phyloP scores from a whole-genome alignment of 75 land plant genomes.

The Pinus albicaulis region DNA sequence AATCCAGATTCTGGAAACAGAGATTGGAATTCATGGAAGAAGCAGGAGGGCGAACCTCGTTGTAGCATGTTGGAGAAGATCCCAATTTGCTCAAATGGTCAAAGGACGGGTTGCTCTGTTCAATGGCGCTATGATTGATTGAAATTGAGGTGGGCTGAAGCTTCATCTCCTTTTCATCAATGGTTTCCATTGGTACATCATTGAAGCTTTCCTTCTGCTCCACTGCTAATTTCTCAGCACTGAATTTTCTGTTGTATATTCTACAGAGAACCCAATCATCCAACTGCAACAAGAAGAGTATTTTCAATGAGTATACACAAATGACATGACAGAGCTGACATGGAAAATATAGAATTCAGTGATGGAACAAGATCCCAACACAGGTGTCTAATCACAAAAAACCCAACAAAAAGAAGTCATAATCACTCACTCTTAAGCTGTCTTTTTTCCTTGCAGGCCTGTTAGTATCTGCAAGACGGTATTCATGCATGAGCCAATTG shows the following conservation, averaged over 20 bases:
- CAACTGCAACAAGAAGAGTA: no score
- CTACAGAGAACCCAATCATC: no score
- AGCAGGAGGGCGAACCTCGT: not conserved
- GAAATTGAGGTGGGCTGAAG: not conserved
- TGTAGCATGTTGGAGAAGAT: not conserved
- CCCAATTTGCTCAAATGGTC: no score
- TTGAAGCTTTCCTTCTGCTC: not conserved
- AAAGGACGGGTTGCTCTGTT: not conserved
- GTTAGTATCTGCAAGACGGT: no score
- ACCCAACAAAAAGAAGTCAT: no score
- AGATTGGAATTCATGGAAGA: no score
- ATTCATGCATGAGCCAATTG: no score
- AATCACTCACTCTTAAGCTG: slow-evolving; percentile 1
- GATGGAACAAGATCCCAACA: not conserved
- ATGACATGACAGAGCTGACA: not conserved
- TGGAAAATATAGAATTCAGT: not conserved
- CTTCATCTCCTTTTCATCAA: not conserved
- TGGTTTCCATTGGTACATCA: not conserved
- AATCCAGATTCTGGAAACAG: not conserved
- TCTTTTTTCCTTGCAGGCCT: slow-evolving; percentile 4
- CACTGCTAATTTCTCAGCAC: slow-evolving; percentile 1
- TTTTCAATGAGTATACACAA: not conserved
- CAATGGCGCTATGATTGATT: slow-evolving; percentile 3
- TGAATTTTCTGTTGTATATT: not conserved
- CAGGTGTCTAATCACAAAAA: not conserved